Evolutionary conservation across 73 alveolate species (phyloP).

Genomic region (Uronychia setigera): DNA sequence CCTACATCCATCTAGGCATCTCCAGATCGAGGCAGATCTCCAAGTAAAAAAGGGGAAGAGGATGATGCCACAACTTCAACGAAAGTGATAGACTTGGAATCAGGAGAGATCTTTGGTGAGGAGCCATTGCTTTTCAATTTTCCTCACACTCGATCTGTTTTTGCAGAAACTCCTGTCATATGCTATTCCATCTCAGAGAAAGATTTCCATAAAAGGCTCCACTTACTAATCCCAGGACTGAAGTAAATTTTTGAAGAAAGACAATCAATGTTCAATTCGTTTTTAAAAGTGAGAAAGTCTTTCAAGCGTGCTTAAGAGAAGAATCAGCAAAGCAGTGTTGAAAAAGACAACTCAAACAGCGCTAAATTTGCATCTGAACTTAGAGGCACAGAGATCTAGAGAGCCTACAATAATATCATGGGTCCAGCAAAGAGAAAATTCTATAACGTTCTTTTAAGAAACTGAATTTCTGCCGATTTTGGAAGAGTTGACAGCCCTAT

Average conservation of each 20-base stretch:
- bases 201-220: not conserved
- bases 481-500: no score
- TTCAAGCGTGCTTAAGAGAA: not conserved
- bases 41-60: no score
- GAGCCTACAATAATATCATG: not conserved
- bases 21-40: no score
- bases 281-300: not conserved
- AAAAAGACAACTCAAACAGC: not conserved
- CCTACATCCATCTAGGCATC: no score
- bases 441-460: not conserved
- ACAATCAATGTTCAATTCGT: not conserved
- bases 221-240: not conserved
- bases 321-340: not conserved
- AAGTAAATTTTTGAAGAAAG: not conserved
- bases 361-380: not conserved
- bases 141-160: not conserved
- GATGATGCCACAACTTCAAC: not conserved
- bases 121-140: not conserved
- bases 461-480: not conserved
- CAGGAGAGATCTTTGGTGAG: not conserved
- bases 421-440: not conserved
- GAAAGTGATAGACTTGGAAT: not conserved
- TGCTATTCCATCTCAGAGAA: not conserved
- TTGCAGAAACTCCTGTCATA: not conserved
- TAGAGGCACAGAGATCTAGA: not conserved